phyloP scores from a whole-genome alignment of 495 filamentous ascomycete genomes.

The Amniculicola lignicola region DNA sequence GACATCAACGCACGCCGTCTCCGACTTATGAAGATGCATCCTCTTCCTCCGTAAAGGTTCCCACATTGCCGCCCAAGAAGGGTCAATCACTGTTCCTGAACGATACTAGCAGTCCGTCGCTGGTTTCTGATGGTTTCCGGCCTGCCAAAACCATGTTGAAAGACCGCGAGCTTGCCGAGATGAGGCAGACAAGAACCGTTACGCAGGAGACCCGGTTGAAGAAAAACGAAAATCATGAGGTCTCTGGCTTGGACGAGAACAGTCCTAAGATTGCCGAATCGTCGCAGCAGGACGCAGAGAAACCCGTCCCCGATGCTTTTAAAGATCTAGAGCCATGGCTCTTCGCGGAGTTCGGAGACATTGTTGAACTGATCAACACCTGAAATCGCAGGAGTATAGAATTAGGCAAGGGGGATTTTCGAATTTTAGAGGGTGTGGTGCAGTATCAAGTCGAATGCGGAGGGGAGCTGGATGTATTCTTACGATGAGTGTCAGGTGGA shows the following conservation, averaged over 20 bases:
- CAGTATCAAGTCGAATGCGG: no score
- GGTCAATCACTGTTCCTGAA: constrained; percentile 4
- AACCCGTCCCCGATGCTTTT: constrained; percentile 12
- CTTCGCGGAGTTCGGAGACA: constrained; percentile 30
- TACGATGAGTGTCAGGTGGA: no score
- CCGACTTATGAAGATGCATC: background rate
- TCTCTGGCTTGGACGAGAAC: background rate
- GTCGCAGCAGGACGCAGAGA: background rate
- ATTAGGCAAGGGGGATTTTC: no score
- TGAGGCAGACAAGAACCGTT: background rate
- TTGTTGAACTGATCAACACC: constrained; percentile 26
- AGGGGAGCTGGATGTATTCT: no score
- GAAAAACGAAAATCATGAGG: background rate
- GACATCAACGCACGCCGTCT: background rate
- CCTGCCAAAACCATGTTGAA: background rate
- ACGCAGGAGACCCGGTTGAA: background rate
- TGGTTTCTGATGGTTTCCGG: background rate
- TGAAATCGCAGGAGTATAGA: no score
- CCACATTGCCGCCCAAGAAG: background rate
- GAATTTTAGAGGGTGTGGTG: no score
- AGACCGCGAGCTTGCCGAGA: background rate
- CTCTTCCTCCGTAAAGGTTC: background rate
- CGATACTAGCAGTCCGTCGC: background rate
- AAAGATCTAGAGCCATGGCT: constrained; percentile 31
- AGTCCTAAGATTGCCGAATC: background rate